Evolutionary conservation across 2,329 filamentous ascomycete genomes (phyloP).

Genomic region (Didymella pinodella): DNA sequence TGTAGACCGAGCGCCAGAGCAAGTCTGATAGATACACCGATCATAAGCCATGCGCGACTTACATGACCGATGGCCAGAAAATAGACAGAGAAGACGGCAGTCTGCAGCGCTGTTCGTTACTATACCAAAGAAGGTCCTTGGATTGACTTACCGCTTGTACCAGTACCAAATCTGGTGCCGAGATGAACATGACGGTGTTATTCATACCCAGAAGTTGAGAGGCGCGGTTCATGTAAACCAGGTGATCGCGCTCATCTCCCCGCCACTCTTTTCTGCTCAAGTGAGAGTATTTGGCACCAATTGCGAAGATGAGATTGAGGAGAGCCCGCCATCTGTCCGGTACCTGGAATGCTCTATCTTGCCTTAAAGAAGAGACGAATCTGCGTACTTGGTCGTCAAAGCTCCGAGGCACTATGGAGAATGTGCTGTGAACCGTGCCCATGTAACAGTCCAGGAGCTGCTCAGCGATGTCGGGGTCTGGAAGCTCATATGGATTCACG

Average conservation of each 20-base stretch:
- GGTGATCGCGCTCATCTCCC: conserved; percentile 46
- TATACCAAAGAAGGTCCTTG: conserved; percentile 15
- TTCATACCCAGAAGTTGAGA: conserved; percentile 35
- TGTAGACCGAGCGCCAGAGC: conserved; percentile 51
- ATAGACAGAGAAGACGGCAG: conserved; percentile 37
- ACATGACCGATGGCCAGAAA: conserved; percentile 40
- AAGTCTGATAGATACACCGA: conserved; percentile 49
- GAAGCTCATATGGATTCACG: conserved; percentile 44
- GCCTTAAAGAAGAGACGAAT: conserved; percentile 23
- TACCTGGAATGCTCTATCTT: conserved; percentile 20
- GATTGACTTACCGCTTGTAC: conserved; percentile 47
- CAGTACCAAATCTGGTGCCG: conserved; percentile 47
- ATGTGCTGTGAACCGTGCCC: conserved; percentile 46
- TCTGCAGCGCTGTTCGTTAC: conserved; percentile 14
- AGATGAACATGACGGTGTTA: conserved; percentile 29
- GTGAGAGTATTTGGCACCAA: conserved; percentile 51
- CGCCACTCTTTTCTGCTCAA: conserved; percentile 40
- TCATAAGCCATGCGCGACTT: conserved; percentile 47
- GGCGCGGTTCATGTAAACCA: conserved; percentile 50
- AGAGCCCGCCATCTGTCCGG: conserved; percentile 47
- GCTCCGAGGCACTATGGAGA: conserved; percentile 38
- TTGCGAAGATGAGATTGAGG: conserved; percentile 54
- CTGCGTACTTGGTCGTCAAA: conserved; percentile 34
- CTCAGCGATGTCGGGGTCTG: conserved; percentile 42
- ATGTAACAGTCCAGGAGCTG: conserved; percentile 49